A percentile compares a stretch with the other conserved stretches of the same genome.
phyloP scores from a whole-genome alignment of 2,329 filamentous ascomycete species.

The Leptographium galeiforme region DNA sequence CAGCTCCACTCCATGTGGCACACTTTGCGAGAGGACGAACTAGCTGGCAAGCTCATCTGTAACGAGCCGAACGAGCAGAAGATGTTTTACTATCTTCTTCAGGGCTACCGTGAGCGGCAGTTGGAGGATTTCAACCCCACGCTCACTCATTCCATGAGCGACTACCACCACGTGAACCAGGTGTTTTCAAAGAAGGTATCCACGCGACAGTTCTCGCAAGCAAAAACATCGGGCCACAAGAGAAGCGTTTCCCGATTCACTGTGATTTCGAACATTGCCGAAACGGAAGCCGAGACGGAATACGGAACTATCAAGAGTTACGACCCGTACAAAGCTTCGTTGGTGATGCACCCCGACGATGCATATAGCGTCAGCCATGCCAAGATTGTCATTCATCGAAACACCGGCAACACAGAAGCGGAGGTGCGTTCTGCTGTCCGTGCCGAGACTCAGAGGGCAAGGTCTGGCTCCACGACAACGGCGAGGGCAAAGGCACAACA shows the following conservation, averaged over 20 bases:
- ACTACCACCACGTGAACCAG: conserved; percentile 70
- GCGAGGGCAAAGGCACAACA: conserved; percentile 15
- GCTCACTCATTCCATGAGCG: conserved; percentile 74
- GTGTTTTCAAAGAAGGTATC: conserved; percentile 45
- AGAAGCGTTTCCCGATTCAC: conserved; percentile 49
- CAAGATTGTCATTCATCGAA: conserved; percentile 56
- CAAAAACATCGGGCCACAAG: conserved; percentile 31
- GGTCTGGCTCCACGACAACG: conserved; percentile 1
- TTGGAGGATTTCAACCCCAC: conserved; percentile 76
- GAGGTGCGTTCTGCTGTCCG: conserved; percentile 20
- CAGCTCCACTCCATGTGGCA: conserved; percentile 90
- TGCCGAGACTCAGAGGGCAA: conserved; percentile 7
- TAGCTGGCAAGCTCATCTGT: conserved; percentile 55
- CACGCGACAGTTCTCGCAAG: conserved; percentile 44
- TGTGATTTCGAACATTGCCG: conserved; percentile 49
- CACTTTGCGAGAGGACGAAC: conserved; percentile 58
- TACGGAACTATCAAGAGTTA: conserved; percentile 50
- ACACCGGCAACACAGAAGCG: conserved; percentile 19
- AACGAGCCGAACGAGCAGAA: conserved; percentile 76
- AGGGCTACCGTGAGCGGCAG: conserved; percentile 71
- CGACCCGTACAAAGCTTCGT: conserved; percentile 69
- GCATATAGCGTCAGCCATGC: conserved; percentile 45
- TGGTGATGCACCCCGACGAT: conserved; percentile 26
- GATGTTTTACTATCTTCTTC: conserved; percentile 76
- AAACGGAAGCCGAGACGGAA: conserved; percentile 25